Evolutionary conservation across 768 basidiomycete genomes (phyloP).

Genomic region (Boletus reticulatus): DNA sequence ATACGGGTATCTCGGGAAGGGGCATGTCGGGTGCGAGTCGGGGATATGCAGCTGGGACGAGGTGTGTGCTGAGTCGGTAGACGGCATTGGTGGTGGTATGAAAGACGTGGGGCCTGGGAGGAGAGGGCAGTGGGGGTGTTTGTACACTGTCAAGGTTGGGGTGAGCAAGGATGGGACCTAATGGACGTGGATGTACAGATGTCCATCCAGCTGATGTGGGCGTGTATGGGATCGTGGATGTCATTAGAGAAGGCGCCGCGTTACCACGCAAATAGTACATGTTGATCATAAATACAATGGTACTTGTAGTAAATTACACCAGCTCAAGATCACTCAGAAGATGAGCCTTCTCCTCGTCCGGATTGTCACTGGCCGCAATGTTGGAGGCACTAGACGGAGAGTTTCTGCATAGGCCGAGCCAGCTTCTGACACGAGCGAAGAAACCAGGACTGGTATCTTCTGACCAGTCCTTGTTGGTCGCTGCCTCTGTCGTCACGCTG

Average conservation of each 20-base stretch:
- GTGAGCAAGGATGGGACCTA: conserved; percentile 11
- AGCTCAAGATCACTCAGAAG: too few relatives aligned
- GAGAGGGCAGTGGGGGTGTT: conserved; percentile 20
- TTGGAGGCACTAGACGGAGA: too few relatives aligned
- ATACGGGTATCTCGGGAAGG: conserved; percentile 18
- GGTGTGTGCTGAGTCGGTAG: conserved; percentile 28
- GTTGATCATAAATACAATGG: too few relatives aligned
- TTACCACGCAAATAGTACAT: too few relatives aligned
- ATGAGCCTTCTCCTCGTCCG: too few relatives aligned
- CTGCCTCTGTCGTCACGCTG: too few relatives aligned
- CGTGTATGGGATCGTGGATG: conserved; percentile 18
- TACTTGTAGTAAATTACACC: too few relatives aligned
- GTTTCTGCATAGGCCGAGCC: too few relatives aligned
- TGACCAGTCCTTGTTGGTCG: too few relatives aligned
- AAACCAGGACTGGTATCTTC: too few relatives aligned
- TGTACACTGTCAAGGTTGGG: conserved; percentile 4
- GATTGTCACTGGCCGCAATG: too few relatives aligned
- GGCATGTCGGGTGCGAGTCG: conserved; percentile 23
- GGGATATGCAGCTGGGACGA: conserved; percentile 31
- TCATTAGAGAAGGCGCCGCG: neutral
- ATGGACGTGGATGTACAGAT: conserved; percentile 21
- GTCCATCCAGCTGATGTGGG: conserved; percentile 18
- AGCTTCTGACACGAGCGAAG: too few relatives aligned
- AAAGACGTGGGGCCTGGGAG: conserved; percentile 18
- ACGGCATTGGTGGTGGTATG: conserved; percentile 13